Conservation (phyloP, 164 flowering plant genomes). For the Liquidambar formosana region DNA sequence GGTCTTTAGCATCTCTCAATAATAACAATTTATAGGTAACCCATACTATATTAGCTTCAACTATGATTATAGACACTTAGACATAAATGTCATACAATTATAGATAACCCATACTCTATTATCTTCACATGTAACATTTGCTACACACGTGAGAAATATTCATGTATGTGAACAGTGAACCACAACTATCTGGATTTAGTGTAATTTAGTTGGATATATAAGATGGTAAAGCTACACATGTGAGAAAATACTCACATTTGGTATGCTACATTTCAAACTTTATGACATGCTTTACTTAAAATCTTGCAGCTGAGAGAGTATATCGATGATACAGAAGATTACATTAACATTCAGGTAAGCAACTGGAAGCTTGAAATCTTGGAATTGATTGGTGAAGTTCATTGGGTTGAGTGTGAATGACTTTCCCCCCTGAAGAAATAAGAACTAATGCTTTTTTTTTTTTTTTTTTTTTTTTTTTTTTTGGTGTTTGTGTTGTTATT, state of each 20-base stretch:
- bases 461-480: too few relatives aligned
- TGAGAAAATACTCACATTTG: not conserved
- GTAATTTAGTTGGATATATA: not conserved
- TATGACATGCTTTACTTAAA: not conserved
- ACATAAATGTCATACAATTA: too few relatives aligned
- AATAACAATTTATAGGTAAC: too few relatives aligned
- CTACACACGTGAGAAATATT: not conserved
- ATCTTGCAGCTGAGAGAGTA: slow-evolving; percentile 81
- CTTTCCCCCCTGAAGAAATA: not conserved
- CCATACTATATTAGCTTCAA: too few relatives aligned
- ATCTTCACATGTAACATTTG: not conserved
- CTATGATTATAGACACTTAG: too few relatives aligned
- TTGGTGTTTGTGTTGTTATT: too few relatives aligned
- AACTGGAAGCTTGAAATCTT: not conserved
- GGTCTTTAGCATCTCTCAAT: too few relatives aligned
- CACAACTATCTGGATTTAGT: not conserved
- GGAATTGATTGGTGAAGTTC: not conserved
- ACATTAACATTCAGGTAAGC: slow-evolving; percentile 93
- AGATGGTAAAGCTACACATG: not conserved
- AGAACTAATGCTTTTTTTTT: slow-evolving; percentile 13
- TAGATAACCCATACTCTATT: too few relatives aligned
- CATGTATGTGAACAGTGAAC: not conserved
- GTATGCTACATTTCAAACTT: slow-evolving; percentile 1
- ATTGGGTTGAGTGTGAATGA: not conserved
- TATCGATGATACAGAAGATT: slow-evolving; percentile 96